These are phyloP conservation scores for Vanderwaltozyma yarrowii DNA, from an alignment of 805 yeast genomes.

Conservation along the genomic window DNA sequence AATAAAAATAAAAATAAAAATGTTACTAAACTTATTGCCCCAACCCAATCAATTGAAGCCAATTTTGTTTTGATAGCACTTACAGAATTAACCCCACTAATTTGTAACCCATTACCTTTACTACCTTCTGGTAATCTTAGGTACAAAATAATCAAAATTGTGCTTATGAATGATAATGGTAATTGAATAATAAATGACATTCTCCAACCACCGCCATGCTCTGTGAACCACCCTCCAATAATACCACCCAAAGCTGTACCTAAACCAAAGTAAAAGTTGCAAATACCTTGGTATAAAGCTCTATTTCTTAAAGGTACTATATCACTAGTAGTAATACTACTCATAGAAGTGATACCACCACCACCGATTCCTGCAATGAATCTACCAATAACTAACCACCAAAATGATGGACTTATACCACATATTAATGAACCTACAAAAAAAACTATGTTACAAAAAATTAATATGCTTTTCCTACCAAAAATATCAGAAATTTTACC, in stretches of 20 bases:
- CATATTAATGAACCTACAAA: constrained; percentile 49
- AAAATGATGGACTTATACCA: constrained; percentile 38
- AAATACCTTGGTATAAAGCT: constrained; percentile 75
- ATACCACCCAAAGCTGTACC: constrained; percentile 71
- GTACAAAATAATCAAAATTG: constrained; percentile 34
- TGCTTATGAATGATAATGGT: constrained; percentile 38
- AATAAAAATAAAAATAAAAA: constrained; percentile 37
- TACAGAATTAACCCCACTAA: neutral
- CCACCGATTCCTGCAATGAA: constrained; percentile 84
- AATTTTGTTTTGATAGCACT: constrained; percentile 3
- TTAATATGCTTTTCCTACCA: constrained; percentile 46
- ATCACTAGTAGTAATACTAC: constrained; percentile 70
- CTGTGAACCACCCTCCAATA: constrained; percentile 38
- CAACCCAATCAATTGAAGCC: constrained; percentile 43
- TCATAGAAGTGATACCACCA: constrained; percentile 48
- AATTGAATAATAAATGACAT: constrained; percentile 45
- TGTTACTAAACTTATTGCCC: constrained; percentile 36
- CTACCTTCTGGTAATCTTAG: constrained; percentile 29
- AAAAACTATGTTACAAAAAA: constrained; percentile 46
- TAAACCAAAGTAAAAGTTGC: constrained; percentile 62
- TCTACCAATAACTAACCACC: constrained; percentile 42
- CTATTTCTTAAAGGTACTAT: constrained; percentile 66
- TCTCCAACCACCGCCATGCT: constrained; percentile 48
- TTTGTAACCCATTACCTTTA: constrained; percentile 20
- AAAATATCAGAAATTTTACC: constrained; percentile 66